phyloP scores from a whole-genome alignment of 2,329 filamentous ascomycete species.

The Fusarium sp. region DNA sequence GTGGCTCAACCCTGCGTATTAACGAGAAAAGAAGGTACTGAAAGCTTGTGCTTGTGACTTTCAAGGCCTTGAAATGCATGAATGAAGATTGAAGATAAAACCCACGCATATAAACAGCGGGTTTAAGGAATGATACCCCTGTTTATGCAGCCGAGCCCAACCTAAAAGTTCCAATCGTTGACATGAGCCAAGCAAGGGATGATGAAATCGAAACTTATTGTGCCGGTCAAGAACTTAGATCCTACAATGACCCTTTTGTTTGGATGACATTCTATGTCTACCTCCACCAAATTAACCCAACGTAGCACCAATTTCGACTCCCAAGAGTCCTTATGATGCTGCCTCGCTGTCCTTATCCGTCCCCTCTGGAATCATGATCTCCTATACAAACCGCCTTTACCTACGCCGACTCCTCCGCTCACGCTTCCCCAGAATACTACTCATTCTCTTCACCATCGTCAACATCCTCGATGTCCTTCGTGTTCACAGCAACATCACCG shows the following conservation, averaged over 20 bases:
- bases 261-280: not conserved
- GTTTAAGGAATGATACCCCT: constrained; percentile 5
- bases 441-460: constrained; percentile 55
- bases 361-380: constrained; percentile 51
- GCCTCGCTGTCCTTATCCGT: constrained; percentile 39
- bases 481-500: constrained; percentile 54
- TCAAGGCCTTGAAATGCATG: not conserved
- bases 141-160: constrained; percentile 8
- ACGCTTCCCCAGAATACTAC: constrained; percentile 54
- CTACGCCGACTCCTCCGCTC: constrained; percentile 58
- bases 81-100: too few relatives aligned
- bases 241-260: constrained; percentile 15
- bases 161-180: constrained; percentile 7
- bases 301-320: constrained; percentile 7
- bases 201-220: not conserved
- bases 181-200: constrained; percentile 31
- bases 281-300: not conserved
- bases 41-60: not conserved
- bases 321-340: constrained; percentile 40
- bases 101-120: too few relatives aligned
- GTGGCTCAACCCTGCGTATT: not conserved
- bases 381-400: constrained; percentile 53
- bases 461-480: constrained; percentile 59
- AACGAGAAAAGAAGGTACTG: not conserved
- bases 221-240: constrained; percentile 2